Evolutionary conservation across 2,329 filamentous ascomycete genomes (phyloP), one percentile per base, ranked within the genome.

Genomic region (Fusarium clavum): DNA sequence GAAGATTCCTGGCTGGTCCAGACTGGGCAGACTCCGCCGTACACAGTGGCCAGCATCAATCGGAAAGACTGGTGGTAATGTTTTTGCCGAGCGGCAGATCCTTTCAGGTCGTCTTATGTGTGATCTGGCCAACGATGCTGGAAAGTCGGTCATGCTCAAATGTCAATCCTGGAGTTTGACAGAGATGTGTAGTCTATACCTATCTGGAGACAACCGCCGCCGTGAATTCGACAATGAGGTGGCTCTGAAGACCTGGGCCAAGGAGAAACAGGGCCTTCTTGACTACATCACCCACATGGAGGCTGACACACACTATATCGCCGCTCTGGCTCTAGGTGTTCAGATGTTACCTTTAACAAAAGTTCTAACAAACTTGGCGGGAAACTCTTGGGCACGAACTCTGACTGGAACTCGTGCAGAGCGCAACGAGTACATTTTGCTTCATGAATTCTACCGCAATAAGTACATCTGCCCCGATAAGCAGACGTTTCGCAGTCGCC

Each of bases 381-480:
- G 96, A 73, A 99, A 99, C 80, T 98, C 96, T 2, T 99, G 96
- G 96, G 95, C 95, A 57, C 90, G 96, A 78, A 99, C 96, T 4
- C 84, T 99, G 43, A 98, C 94, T 40, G 96, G 96, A 80, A 99
- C 96, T 22, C 91, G 96, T 77, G 96, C 96, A 11, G 96, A 99
- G 83, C 92, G 96, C 38, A 99, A 99, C 81, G 96, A 99, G 82
- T 99, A 97, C 86, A 99, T 99, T 93, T 77, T 99, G 77, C 88
- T 99, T 8, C 96, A 99, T 75, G 95, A 98, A 77, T 99, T 99
- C 77, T 88, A 98, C 79, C 91, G 92, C 68, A 98, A 96, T 81
- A 98, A 98, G 80, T 99, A 97, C 78, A 98, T 99, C 65, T 98
- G 94, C 77, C 96, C 96, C 0, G 97, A 99, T 83, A 99, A 99